Conservation (phyloP, 208 protist genomes). For the Acanthamoeba rhysodes region DNA sequence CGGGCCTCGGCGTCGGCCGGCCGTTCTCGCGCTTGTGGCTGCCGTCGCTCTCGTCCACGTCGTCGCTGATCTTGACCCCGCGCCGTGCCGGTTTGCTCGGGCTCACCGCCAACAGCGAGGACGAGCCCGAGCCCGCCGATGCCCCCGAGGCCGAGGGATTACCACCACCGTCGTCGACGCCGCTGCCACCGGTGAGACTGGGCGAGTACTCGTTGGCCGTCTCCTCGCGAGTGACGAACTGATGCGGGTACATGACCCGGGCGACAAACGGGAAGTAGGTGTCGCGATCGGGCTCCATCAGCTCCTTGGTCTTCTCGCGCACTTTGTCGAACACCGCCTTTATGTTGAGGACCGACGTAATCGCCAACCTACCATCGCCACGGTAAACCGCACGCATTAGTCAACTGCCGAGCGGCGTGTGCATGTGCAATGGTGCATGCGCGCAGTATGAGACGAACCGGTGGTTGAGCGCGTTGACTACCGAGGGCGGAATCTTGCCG, state of each 20-base stretch:
- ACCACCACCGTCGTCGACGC: too few relatives aligned
- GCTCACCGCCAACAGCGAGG: background rate
- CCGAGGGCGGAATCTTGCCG: conserved; percentile 57
- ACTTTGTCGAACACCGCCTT: background rate
- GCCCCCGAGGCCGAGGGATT: background rate
- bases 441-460: background rate
- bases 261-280: conserved; percentile 20
- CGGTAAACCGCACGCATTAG: too few relatives aligned
- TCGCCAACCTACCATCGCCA: background rate
- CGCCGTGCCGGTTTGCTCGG: background rate
- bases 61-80: background rate
- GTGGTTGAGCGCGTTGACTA: conserved; percentile 50
- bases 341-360: conserved; percentile 51
- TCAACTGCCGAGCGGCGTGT: background rate
- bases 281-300: background rate
- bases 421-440: background rate
- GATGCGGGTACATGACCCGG: conserved; percentile 40
- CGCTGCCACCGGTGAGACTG: background rate
- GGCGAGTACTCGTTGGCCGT: background rate
- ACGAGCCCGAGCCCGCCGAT: too few relatives aligned
- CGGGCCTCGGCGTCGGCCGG: background rate
- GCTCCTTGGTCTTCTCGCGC: conserved; percentile 1
- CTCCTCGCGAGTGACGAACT: conserved; percentile 42
- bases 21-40: background rate
- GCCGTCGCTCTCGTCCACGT: background rate